Evolutionary conservation across 805 yeast genomes (phyloP), one percentile per base, ranked within the genome.

Genomic region (Starmera caribaea): DNA sequence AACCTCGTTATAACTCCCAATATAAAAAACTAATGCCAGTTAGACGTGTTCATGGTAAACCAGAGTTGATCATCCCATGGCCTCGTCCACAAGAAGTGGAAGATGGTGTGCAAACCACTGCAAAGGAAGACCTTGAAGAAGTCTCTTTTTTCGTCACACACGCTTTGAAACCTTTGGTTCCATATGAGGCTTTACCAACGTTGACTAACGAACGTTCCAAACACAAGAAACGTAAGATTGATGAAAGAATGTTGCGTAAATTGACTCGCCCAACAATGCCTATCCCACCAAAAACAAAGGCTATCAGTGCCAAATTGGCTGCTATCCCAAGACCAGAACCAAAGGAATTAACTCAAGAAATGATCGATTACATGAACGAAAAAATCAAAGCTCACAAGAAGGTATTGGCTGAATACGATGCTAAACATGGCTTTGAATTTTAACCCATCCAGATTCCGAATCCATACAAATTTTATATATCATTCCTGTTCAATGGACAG

Each of bases 51-150:
- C 73, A 73, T 46, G 79, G 83, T 48, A 79, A 81, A 50, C 75
- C 73, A 33, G 72, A 76, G 38, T 65, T 86, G 39, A 74, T 78
- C 17, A 79, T 89, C 38, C 97, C 97, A 39, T 90, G 95, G 95
- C 96, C 96, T 31, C 72, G 74, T 49, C 89, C 92, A 2, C 76
- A 69, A 29, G 57, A 58, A 16, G 47, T 59, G 0, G 74, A 73
- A 45, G 87, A 79, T 47, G 79, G 78, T 38, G 62, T 55, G 27
- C 65, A 74, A 46, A 74, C 79, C 4, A 84, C 95, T 1, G 56
- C 61, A 6, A 70, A 73, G 26, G 74, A 66, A 9, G 60, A 65
- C 2, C 87, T 75, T 3, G 73, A 78, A 45, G 84, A 77, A 50
- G 81, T 87, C 57, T 78, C 96, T 4, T 83, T 69, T 59, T 81